phyloP scores from a whole-genome alignment of 2,329 filamentous ascomycete species.

The Talaromyces sp. region DNA sequence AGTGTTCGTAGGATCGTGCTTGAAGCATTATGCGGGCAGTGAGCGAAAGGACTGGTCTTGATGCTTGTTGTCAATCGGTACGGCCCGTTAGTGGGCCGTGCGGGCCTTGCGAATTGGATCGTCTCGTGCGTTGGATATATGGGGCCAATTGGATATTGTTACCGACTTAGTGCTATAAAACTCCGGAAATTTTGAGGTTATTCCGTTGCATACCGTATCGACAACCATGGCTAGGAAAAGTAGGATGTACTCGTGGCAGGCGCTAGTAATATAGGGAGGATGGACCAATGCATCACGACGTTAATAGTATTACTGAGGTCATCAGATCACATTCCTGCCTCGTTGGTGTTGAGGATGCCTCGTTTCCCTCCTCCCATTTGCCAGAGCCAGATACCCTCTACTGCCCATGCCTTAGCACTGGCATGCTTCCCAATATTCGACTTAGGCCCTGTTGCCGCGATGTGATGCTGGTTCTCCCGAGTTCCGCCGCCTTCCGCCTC shows the following conservation, averaged over 20 bases:
- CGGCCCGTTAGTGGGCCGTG: neutral
- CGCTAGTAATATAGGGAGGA: neutral
- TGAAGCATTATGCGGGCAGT: neutral
- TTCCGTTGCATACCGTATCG: neutral
- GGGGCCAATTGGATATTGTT: neutral
- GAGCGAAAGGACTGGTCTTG: neutral
- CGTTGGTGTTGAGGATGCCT: constrained; percentile 21
- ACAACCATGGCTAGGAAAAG: neutral
- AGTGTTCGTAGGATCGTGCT: neutral
- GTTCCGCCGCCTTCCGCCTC: constrained; percentile 57
- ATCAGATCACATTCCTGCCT: neutral
- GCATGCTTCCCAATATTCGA: constrained; percentile 52
- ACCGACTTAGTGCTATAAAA: neutral
- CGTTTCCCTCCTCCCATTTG: constrained; percentile 56
- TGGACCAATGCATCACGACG: neutral
- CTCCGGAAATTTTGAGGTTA: neutral
- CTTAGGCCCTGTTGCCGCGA: constrained; percentile 31
- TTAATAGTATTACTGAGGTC: neutral
- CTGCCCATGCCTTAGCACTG: constrained; percentile 76
- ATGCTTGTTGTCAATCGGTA: neutral
- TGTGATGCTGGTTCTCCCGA: constrained; percentile 22
- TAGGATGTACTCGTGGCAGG: neutral
- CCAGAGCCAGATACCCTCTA: constrained; percentile 88
- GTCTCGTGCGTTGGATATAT: neutral
- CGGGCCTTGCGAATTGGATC: neutral